These are phyloP conservation scores for Cupressus sempervirens DNA, from an alignment of 75 land plant genomes.

Conservation along the genomic window DNA sequence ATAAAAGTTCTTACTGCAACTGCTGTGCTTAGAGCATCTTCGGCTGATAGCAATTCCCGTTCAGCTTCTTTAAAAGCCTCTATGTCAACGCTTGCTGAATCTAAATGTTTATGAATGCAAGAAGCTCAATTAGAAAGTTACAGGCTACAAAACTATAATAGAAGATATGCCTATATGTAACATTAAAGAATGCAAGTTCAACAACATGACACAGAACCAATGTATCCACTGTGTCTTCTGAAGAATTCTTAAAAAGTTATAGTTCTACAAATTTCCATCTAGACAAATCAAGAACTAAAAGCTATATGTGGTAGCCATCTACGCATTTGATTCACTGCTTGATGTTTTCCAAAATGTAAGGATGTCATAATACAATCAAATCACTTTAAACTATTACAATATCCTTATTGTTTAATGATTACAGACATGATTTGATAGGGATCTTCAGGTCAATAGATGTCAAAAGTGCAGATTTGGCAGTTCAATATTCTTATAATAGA, in stretches of 20 bases:
- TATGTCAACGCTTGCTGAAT: slow-evolving; percentile 71
- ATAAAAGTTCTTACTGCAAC: slow-evolving; percentile 22
- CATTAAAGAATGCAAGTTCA: neutral
- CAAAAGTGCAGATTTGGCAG: neutral
- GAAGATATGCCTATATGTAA: neutral
- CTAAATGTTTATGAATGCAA: slow-evolving; percentile 17
- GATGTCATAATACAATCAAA: neutral
- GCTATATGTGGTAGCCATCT: neutral
- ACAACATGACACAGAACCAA: neutral
- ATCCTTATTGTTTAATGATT: neutral
- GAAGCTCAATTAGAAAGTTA: neutral
- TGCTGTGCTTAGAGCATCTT: slow-evolving; percentile 42
- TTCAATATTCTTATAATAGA: neutral
- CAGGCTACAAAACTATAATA: neutral
- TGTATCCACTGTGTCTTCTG: neutral
- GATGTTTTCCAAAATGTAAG: neutral
- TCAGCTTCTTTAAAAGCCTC: slow-evolving; percentile 54
- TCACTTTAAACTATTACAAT: neutral
- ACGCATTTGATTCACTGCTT: neutral
- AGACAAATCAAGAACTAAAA: neutral
- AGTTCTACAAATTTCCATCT: neutral
- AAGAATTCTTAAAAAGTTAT: neutral
- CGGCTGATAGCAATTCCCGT: slow-evolving; percentile 37
- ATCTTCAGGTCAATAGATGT: neutral
- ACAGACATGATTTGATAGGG: neutral